phyloP scores from a whole-genome alignment of 805 yeast species.

The Dipodascus albidus region DNA sequence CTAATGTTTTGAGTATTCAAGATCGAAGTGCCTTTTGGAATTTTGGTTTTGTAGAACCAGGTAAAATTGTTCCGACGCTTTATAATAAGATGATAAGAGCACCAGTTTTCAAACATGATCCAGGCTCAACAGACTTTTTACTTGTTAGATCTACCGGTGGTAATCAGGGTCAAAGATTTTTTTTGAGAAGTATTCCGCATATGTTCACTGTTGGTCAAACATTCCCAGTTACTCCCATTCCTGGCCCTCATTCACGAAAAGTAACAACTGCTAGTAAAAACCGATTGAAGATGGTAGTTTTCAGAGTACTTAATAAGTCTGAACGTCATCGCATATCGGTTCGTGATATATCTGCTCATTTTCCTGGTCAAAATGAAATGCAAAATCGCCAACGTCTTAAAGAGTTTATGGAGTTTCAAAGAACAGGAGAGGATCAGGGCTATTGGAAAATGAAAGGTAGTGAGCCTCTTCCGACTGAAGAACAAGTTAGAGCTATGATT shows the following conservation, averaged over 20 bases:
- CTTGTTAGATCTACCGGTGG: constrained; percentile 75
- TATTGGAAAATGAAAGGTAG: constrained; percentile 77
- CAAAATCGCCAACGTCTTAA: constrained; percentile 91
- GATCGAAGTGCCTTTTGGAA: constrained; percentile 98
- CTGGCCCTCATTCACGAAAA: constrained; percentile 95
- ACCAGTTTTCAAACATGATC: constrained; percentile 83
- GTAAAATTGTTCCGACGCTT: constrained; percentile 84
- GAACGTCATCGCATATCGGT: constrained; percentile 69
- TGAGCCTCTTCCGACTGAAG: constrained; percentile 61
- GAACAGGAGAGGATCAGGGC: constrained; percentile 90
- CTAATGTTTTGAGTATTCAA: constrained; percentile 90
- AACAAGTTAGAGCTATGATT: constrained; percentile 68
- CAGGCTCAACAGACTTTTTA: constrained; percentile 67
- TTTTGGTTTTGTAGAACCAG: constrained; percentile 92
- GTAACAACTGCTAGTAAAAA: constrained; percentile 89
- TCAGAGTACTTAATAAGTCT: constrained; percentile 66
- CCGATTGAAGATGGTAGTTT: constrained; percentile 87
- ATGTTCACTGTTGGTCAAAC: constrained; percentile 85
- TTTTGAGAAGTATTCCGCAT: constrained; percentile 54
- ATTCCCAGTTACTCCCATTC: constrained; percentile 87
- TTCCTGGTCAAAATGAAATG: constrained; percentile 96
- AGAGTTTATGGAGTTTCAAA: constrained; percentile 95
- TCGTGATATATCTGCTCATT: constrained; percentile 79
- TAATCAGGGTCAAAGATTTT: constrained; percentile 52
- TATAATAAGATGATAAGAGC: constrained; percentile 89